phyloP scores from a whole-genome alignment of 176 grass and related monocot species.

The Poa pratensis region DNA sequence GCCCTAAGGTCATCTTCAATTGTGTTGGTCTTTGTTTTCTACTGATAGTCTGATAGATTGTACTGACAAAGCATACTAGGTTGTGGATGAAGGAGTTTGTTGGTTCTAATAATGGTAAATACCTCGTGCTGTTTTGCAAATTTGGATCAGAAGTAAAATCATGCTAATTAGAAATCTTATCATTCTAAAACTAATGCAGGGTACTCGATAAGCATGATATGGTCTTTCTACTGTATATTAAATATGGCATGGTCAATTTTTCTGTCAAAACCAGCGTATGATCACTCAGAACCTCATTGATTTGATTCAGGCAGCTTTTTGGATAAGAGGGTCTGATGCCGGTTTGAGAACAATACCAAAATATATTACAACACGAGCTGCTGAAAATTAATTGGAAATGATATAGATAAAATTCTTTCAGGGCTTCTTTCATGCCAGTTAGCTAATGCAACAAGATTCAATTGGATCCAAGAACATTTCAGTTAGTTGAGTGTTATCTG shows the following conservation, averaged over 20 bases:
- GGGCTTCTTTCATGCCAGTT: constrained; percentile 2
- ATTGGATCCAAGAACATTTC: constrained; percentile 1
- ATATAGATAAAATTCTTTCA: constrained; percentile 23
- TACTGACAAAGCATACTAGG: not conserved
- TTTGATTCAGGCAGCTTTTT: constrained; percentile 9
- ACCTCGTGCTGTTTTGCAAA: not conserved
- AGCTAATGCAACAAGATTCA: not conserved
- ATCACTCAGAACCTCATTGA: not conserved
- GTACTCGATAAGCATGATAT: constrained; percentile 1
- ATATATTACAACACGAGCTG: not conserved
- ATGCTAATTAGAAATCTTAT: constrained; percentile 1
- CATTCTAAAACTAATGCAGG: not conserved
- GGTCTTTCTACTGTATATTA: not conserved
- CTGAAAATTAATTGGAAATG: not conserved
- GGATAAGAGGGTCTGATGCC: not conserved
- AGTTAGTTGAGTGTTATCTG: not conserved
- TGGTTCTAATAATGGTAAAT: not conserved
- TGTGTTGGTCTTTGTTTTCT: not conserved
- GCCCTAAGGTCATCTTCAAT: not conserved
- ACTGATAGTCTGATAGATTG: not conserved
- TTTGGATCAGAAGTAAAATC: not conserved
- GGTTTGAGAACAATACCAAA: not conserved
- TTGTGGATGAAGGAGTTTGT: not conserved
- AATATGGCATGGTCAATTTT: not conserved
- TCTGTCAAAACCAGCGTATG: not conserved